Conservation (phyloP, 768 basidiomycete genomes). For the Hortiboletus campestris region DNA sequence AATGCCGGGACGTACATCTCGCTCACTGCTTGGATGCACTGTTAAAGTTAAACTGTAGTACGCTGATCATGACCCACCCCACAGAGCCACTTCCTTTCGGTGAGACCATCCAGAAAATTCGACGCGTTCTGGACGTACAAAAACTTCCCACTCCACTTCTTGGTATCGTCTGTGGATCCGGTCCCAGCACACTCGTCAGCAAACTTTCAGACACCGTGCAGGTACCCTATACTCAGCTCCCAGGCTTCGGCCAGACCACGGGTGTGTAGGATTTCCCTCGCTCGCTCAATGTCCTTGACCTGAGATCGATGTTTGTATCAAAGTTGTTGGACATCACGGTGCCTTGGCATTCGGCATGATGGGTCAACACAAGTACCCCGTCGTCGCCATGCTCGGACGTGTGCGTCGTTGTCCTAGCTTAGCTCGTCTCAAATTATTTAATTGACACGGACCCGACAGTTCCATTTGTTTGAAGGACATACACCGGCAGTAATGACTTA, state of each 20-base stretch:
- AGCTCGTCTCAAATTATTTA: background rate
- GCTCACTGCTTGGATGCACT: background rate
- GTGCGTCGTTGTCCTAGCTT: conserved; percentile 38
- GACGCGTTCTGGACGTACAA: conserved; percentile 21
- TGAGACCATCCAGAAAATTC: conserved; percentile 29
- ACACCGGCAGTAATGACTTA: conserved; percentile 65
- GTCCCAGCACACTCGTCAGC: conserved; percentile 71
- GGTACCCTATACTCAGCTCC: conserved; percentile 65
- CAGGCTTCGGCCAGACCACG: conserved; percentile 76
- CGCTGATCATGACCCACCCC: conserved; percentile 10
- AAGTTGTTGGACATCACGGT: conserved; percentile 82
- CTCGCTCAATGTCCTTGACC: background rate
- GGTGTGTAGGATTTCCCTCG: conserved; percentile 41
- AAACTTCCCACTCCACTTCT: conserved; percentile 57
- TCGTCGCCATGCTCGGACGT: conserved; percentile 87
- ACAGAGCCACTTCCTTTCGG: conserved; percentile 25
- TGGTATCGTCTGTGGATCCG: conserved; percentile 87
- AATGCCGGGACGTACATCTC: background rate
- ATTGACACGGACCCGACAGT: conserved; percentile 41
- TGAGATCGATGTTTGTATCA: background rate
- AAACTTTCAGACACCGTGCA: conserved; percentile 54
- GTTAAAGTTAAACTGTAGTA: background rate
- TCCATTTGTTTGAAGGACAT: conserved; percentile 87
- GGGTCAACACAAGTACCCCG: conserved; percentile 66
- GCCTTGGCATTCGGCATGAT: conserved; percentile 77